phyloP scores from a whole-genome alignment of 2,329 filamentous ascomycete genomes.

The Exophiala alcalophila region DNA sequence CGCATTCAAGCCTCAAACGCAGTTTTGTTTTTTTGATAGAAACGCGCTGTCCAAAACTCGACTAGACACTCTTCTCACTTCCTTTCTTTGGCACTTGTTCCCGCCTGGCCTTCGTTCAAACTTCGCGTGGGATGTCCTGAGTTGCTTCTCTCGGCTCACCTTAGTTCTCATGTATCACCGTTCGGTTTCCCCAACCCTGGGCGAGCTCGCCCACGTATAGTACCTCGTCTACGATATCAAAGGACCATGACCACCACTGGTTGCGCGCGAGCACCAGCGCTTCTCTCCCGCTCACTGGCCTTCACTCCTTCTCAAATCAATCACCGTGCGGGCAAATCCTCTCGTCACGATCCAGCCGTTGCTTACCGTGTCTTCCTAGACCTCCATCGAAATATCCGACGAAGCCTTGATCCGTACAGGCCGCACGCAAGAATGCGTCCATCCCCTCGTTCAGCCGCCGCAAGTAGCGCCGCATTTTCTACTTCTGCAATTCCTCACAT shows the following conservation, averaged over 20 bases:
- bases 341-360: constrained; percentile 25
- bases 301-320: constrained; percentile 23
- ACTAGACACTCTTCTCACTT: too few species aligned
- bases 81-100: too few species aligned
- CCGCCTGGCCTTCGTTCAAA: background rate
- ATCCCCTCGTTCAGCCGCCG: constrained; percentile 9
- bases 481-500: constrained; percentile 41
- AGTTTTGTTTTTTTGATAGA: too few species aligned
- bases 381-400: constrained; percentile 22
- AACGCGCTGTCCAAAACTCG: too few species aligned
- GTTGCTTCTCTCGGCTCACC: background rate
- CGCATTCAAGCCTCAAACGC: too few species aligned
- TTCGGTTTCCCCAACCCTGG: background rate
- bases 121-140: background rate
- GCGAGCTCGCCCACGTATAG: constrained; percentile 1
- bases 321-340: constrained; percentile 28
- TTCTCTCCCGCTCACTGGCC: constrained; percentile 24
- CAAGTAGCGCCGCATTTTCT: background rate
- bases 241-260: constrained; percentile 22
- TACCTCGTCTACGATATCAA: too few species aligned
- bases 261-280: constrained; percentile 15
- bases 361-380: constrained; percentile 28
- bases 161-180: constrained; percentile 4
- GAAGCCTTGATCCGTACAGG: constrained; percentile 23
- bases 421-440: constrained; percentile 16